Evolutionary conservation across 305 asterid genomes (phyloP).

Genomic region (Caryopteris hybrid): DNA sequence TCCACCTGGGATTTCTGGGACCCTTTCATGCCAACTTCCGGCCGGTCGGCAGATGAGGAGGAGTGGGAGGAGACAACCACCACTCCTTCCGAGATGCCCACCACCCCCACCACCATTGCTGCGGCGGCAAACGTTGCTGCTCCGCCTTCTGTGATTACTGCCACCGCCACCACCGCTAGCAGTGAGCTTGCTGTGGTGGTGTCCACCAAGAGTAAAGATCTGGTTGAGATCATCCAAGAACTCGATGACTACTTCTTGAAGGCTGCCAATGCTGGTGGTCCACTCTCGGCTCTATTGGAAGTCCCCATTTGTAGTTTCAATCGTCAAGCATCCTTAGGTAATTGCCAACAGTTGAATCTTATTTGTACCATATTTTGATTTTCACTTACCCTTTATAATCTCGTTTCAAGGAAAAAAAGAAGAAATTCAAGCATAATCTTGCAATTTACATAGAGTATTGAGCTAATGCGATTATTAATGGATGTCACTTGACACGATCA

Average conservation of each 20-base stretch:
- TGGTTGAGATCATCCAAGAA: slow-evolving; percentile 74
- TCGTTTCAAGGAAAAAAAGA: neutral
- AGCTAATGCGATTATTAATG: neutral
- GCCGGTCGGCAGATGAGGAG: slow-evolving; percentile 66
- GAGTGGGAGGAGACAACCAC: slow-evolving; percentile 82
- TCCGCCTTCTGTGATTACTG: slow-evolving; percentile 61
- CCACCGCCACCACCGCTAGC: slow-evolving; percentile 39
- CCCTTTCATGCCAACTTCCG: slow-evolving; percentile 71
- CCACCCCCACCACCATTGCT: slow-evolving; percentile 44
- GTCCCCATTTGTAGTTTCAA: slow-evolving; percentile 62
- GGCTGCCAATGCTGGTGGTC: slow-evolving; percentile 83
- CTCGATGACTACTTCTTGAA: slow-evolving; percentile 83
- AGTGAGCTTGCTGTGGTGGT: slow-evolving; percentile 87
- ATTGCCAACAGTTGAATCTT: neutral
- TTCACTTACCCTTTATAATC: too few relatives aligned
- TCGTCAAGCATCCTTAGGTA: slow-evolving; percentile 65
- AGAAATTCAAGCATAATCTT: neutral
- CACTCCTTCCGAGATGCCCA: slow-evolving; percentile 49
- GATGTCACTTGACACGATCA: neutral
- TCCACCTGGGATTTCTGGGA: slow-evolving; percentile 97
- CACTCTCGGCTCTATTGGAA: slow-evolving; percentile 72
- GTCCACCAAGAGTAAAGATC: slow-evolving; percentile 75
- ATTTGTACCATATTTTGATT: neutral
- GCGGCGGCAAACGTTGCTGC: slow-evolving; percentile 53
- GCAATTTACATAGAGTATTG: neutral